Evolutionary conservation across 352 stramenopile genomes (phyloP).

Genomic region (Phytopythium cucurbitacearum): DNA sequence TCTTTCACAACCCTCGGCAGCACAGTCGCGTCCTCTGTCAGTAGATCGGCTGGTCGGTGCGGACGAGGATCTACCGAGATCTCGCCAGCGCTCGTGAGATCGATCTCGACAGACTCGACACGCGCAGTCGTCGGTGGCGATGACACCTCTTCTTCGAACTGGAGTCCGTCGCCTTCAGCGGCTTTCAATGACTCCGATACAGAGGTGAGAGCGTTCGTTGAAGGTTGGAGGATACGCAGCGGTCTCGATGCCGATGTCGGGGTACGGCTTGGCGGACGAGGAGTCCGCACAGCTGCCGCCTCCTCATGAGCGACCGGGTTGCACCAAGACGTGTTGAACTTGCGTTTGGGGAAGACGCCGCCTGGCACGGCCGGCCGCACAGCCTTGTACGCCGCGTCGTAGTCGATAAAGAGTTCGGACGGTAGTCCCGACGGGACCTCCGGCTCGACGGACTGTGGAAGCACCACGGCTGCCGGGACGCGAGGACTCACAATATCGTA

Average conservation of each 20-base stretch:
- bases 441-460: conserved; percentile 26
- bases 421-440: conserved; percentile 27
- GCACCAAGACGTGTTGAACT: conserved; percentile 70
- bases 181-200: no score
- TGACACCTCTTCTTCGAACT: no score
- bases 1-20: no score
- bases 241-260: background rate
- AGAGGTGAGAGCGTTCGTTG: no score
- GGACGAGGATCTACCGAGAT: no score
- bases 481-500: conserved; percentile 41
- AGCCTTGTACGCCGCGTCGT: conserved; percentile 50
- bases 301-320: conserved; percentile 46
- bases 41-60: no score
- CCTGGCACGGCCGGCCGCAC: conserved; percentile 44
- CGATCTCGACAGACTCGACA: no score
- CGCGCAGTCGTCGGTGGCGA: no score
- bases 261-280: background rate
- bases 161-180: no score
- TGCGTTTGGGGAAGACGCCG: conserved; percentile 50
- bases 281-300: background rate
- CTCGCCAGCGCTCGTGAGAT: no score
- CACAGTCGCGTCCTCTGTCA: no score
- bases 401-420: conserved; percentile 70
- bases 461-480: conserved; percentile 35
- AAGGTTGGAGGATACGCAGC: no score